A percentile compares a stretch with the other conserved stretches of the same genome.
Evolutionary conservation across 176 grass and related monocot genomes (phyloP).

Genomic region (Pontederia crassipes): DNA sequence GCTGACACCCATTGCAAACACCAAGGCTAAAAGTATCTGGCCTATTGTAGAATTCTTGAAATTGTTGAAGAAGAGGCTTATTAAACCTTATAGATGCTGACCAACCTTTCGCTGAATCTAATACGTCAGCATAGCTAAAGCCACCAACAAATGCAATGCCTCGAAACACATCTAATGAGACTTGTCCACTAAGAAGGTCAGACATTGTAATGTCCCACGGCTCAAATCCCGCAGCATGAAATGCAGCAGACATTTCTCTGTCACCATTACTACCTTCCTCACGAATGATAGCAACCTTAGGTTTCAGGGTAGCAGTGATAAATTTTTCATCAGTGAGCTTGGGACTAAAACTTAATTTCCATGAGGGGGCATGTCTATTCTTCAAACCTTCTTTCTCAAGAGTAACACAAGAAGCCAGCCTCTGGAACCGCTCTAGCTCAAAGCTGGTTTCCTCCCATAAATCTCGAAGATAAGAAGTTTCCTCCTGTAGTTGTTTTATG

Average conservation of each 20-base stretch:
- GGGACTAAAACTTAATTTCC: constrained; percentile 63
- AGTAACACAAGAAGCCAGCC: constrained; percentile 61
- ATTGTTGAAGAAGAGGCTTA: constrained; percentile 56
- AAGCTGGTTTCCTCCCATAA: constrained; percentile 92
- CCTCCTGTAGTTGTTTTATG: constrained; percentile 49
- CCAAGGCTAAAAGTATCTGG: constrained; percentile 88
- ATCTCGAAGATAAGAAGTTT: constrained; percentile 59
- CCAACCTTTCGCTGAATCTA: constrained; percentile 90
- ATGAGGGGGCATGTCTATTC: constrained; percentile 39
- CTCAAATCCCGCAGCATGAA: constrained; percentile 76
- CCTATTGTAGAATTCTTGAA: constrained; percentile 71
- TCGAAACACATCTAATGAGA: constrained; percentile 40
- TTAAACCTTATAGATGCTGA: constrained; percentile 88
- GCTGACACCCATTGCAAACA: constrained; percentile 92
- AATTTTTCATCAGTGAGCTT: constrained; percentile 49
- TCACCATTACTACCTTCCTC: constrained; percentile 97
- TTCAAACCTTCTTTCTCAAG: constrained; percentile 86
- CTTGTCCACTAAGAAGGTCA: constrained; percentile 42
- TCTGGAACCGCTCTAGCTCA: constrained; percentile 67
- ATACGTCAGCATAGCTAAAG: constrained; percentile 84
- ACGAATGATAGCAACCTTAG: constrained; percentile 81
- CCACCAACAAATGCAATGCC: constrained; percentile 91
- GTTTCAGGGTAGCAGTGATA: constrained; percentile 44
- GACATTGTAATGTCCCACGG: constrained; percentile 87
- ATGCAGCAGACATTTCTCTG: constrained; percentile 82